Evolutionary conservation across 2,329 filamentous ascomycete genomes (phyloP).

Genomic region (Ophiostoma novo-ulmi): DNA sequence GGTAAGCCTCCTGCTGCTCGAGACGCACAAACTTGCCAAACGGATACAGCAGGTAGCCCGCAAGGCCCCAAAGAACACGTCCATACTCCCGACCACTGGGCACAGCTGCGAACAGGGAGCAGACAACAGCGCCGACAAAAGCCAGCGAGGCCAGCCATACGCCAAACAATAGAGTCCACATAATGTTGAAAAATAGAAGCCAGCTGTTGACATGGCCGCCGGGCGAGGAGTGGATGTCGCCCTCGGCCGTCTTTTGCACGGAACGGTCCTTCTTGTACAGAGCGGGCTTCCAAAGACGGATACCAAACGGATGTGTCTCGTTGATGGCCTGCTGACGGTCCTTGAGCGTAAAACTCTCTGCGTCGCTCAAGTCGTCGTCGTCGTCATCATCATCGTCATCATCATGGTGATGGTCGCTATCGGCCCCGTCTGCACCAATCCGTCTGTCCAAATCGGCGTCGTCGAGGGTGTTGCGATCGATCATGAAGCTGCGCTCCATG

Average conservation of each 20-base stretch:
- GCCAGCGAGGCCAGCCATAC: slow-evolving; percentile 89
- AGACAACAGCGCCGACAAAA: slow-evolving; percentile 67
- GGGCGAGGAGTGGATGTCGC: slow-evolving; percentile 92
- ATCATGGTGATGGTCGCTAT: slow-evolving; percentile 36
- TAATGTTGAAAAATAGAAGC: slow-evolving; percentile 79
- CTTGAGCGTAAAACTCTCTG: slow-evolving; percentile 95
- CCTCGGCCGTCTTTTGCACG: slow-evolving; percentile 92
- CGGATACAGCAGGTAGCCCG: slow-evolving; percentile 86
- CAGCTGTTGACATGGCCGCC: slow-evolving; percentile 79
- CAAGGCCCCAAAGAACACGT: slow-evolving; percentile 73
- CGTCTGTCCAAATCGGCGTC: slow-evolving; percentile 38
- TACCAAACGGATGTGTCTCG: slow-evolving; percentile 96
- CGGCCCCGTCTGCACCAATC: slow-evolving; percentile 36
- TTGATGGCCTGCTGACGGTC: slow-evolving; percentile 98
- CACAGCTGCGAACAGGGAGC: slow-evolving; percentile 72
- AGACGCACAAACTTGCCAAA: slow-evolving; percentile 95
- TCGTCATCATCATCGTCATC: slow-evolving; percentile 49
- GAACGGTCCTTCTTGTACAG: slow-evolving; percentile 97
- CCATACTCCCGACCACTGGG: slow-evolving; percentile 83
- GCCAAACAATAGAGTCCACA: slow-evolving; percentile 88
- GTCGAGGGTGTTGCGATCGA: slow-evolving; percentile 28
- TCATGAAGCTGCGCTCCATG: slow-evolving; percentile 20
- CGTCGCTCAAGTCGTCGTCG: slow-evolving; percentile 76
- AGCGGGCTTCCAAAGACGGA: slow-evolving; percentile 97
- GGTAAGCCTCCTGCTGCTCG: slow-evolving; percentile 87